Evolutionary conservation across 116 monocot species (phyloP).

Genomic region (Zostera marina): DNA sequence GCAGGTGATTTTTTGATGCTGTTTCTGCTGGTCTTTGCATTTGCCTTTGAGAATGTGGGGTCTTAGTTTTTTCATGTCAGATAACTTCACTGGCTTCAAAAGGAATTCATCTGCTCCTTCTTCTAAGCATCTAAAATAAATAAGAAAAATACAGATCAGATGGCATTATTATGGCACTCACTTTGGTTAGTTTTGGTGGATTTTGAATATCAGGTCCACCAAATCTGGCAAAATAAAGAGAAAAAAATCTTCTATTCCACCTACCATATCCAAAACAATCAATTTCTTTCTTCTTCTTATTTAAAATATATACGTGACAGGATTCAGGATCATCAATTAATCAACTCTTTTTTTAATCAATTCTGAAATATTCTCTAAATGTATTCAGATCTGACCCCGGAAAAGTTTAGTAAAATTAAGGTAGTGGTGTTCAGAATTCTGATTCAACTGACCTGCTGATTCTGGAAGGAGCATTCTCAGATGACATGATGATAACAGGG

Average conservation of each 20-base stretch:
- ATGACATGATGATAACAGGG: slow-evolving; percentile 94
- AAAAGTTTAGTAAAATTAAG: no score
- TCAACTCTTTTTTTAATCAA: no score
- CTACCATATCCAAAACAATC: slow-evolving; percentile 5
- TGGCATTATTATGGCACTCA: neutral
- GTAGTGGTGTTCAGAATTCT: no score
- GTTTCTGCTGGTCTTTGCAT: slow-evolving; percentile 11
- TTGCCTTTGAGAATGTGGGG: slow-evolving; percentile 45
- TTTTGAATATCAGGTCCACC: slow-evolving; percentile 1
- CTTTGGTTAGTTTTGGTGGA: slow-evolving; percentile 1
- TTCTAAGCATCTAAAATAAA: slow-evolving; percentile 40
- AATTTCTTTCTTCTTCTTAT: no score
- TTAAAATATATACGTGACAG: no score
- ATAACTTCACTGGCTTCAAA: slow-evolving; percentile 57
- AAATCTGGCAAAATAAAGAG: neutral
- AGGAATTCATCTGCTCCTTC: slow-evolving; percentile 72
- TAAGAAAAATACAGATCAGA: slow-evolving; percentile 6
- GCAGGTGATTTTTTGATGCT: slow-evolving; percentile 3
- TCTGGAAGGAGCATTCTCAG: slow-evolving; percentile 88
- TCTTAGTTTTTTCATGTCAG: slow-evolving; percentile 45
- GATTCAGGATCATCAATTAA: no score
- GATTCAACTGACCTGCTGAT: slow-evolving; percentile 51
- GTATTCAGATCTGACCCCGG: no score
- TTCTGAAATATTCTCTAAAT: no score
- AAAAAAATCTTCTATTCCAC: neutral